Evolutionary conservation across 2,329 filamentous ascomycete genomes (phyloP).

Genomic region (Botrytis galanthina): DNA sequence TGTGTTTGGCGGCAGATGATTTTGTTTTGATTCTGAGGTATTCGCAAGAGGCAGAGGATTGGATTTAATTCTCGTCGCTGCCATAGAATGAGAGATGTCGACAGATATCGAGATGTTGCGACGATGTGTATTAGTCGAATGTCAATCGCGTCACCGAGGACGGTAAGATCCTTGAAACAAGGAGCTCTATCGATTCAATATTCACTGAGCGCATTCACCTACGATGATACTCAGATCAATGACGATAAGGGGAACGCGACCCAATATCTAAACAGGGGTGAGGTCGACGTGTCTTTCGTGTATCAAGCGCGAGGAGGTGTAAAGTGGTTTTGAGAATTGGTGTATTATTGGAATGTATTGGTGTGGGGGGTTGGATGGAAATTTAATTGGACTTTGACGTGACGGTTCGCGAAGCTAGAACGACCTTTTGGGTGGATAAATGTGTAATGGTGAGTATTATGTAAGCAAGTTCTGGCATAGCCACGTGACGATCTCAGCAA

Average conservation of each 20-base stretch:
- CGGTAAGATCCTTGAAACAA: background rate
- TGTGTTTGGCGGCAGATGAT: conserved; percentile 29
- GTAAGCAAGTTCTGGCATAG: background rate
- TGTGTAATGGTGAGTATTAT: background rate
- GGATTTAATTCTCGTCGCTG: conserved; percentile 31
- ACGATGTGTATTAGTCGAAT: background rate
- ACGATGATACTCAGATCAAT: conserved; percentile 14
- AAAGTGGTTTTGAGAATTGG: conserved; percentile 29
- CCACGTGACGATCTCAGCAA: background rate
- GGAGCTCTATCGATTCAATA: background rate
- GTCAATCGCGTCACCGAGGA: conserved; percentile 22
- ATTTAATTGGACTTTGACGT: conserved; percentile 16
- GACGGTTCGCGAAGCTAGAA: background rate
- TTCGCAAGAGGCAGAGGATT: conserved; percentile 35
- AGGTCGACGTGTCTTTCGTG: conserved; percentile 30
- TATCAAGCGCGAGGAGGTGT: conserved; percentile 27
- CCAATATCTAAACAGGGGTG: conserved; percentile 18
- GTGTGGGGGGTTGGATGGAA: conserved; percentile 13
- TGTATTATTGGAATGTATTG: background rate
- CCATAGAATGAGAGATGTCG: conserved; percentile 27
- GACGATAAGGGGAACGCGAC: conserved; percentile 29
- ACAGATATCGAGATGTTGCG: conserved; percentile 6
- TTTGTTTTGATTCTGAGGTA: conserved; percentile 35
- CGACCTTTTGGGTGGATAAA: background rate
- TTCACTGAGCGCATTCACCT: conserved; percentile 12